These are phyloP conservation scores for Aspergillus flavus DNA, from an alignment of 2,329 filamentous ascomycete genomes.

Conservation along the genomic window DNA sequence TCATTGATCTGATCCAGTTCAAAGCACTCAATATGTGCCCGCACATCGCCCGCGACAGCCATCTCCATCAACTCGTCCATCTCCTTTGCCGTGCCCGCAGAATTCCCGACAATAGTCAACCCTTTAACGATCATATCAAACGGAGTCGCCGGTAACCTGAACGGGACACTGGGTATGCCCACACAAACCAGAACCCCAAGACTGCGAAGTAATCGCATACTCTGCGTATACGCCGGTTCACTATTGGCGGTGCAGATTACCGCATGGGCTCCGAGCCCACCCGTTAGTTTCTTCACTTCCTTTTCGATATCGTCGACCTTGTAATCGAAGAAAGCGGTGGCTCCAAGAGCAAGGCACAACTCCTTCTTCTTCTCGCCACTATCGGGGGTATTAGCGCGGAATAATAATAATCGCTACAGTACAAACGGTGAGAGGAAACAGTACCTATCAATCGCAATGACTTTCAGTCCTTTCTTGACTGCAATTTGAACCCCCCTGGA, in stretches of 20 bases:
- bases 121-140: conserved; percentile 53
- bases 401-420: neutral
- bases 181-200: conserved; percentile 53
- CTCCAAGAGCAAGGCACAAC: conserved; percentile 37
- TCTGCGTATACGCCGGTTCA: conserved; percentile 48
- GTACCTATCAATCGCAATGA: conserved; percentile 43
- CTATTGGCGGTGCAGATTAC: conserved; percentile 52
- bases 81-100: conserved; percentile 47
- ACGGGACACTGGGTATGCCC: conserved; percentile 47
- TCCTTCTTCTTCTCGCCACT: conserved; percentile 39
- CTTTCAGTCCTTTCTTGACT: conserved; percentile 36
- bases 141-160: conserved; percentile 49
- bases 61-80: conserved; percentile 51
- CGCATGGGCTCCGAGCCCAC: conserved; percentile 48
- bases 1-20: conserved; percentile 38
- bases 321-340: conserved; percentile 38
- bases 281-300: conserved; percentile 43
- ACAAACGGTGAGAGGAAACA: neutral
- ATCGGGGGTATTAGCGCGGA: too few species aligned
- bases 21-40: conserved; percentile 40
- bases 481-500: conserved; percentile 42
- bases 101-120: conserved; percentile 50
- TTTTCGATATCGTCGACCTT: conserved; percentile 41
- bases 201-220: conserved; percentile 46
- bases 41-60: conserved; percentile 46